A percentile compares a stretch with the other conserved stretches of the same genome.
Evolutionary conservation across 352 stramenopile genomes (phyloP).

Genomic region (Achlya hypogyna): DNA sequence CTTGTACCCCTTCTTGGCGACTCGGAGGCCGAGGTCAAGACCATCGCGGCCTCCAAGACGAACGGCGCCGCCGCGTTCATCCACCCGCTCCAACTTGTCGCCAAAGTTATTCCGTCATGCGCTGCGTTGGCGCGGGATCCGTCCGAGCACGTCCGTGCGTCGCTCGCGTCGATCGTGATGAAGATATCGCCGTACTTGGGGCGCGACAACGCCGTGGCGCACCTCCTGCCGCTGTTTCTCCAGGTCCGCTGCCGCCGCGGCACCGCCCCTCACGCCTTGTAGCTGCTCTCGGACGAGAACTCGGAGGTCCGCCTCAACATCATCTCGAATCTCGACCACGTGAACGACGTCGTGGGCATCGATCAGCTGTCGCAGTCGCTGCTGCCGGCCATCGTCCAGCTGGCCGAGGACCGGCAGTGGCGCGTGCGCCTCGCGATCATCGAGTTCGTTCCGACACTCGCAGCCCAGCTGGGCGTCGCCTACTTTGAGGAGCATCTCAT

Average conservation of each 20-base stretch:
- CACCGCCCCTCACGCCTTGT: background rate
- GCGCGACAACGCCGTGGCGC: slow-evolving; percentile 87
- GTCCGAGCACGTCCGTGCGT: slow-evolving; percentile 94
- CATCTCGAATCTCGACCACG: slow-evolving; percentile 94
- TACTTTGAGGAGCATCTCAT: slow-evolving; percentile 96
- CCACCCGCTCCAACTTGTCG: slow-evolving; percentile 52
- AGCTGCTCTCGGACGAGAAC: slow-evolving; percentile 93
- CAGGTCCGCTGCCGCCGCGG: slow-evolving; percentile 35
- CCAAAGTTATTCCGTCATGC: slow-evolving; percentile 77
- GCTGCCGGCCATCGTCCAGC: slow-evolving; percentile 94
- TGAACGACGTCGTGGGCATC: slow-evolving; percentile 96
- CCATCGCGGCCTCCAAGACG: slow-evolving; percentile 91
- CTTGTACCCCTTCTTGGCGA: slow-evolving; percentile 95
- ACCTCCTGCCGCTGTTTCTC: slow-evolving; percentile 93
- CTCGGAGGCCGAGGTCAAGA: slow-evolving; percentile 94
- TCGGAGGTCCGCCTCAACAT: slow-evolving; percentile 98
- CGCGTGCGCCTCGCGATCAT: slow-evolving; percentile 97
- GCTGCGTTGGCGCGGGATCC: slow-evolving; percentile 93
- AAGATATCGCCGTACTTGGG: slow-evolving; percentile 92
- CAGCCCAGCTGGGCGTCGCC: slow-evolving; percentile 89
- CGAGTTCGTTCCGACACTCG: slow-evolving; percentile 96
- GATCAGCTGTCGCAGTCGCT: slow-evolving; percentile 95
- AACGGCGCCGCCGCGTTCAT: slow-evolving; percentile 44
- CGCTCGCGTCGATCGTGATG: slow-evolving; percentile 92
- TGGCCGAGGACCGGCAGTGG: slow-evolving; percentile 98